These are phyloP conservation scores for Penicillium occitanis DNA, from an alignment of 2,329 filamentous ascomycete species.

Conservation along the genomic window DNA sequence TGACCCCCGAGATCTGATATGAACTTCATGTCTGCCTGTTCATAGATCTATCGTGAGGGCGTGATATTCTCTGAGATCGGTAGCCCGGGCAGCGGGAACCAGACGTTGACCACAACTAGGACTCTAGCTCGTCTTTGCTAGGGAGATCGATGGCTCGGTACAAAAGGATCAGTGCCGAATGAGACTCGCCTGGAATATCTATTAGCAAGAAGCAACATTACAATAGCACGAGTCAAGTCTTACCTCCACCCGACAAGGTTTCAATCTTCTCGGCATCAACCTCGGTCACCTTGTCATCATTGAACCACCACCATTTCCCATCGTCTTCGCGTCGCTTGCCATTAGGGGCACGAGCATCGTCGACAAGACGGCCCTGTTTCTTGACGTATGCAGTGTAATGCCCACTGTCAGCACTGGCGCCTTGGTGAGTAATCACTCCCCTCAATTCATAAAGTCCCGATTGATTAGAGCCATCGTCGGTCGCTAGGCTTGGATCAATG, in stretches of 20 bases:
- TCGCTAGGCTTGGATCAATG: constrained; percentile 70
- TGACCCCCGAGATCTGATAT: not conserved
- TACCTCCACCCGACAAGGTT: constrained; percentile 81
- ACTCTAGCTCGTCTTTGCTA: constrained; percentile 37
- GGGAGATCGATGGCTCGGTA: constrained; percentile 53
- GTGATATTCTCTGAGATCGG: not conserved
- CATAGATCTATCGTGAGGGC: not conserved
- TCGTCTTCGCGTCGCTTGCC: constrained; percentile 79
- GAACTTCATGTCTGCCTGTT: not conserved
- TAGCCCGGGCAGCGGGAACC: not conserved
- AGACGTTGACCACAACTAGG: not conserved
- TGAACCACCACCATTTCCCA: constrained; percentile 99
- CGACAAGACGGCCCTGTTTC: constrained; percentile 67
- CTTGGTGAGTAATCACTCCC: constrained; percentile 93
- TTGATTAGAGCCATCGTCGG: constrained; percentile 83
- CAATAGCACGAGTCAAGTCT: constrained; percentile 30
- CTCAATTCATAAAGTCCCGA: constrained; percentile 94
- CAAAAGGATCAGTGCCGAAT: constrained; percentile 52
- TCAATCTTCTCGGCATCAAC: constrained; percentile 90
- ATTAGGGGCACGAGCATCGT: constrained; percentile 63
- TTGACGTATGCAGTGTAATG: constrained; percentile 99
- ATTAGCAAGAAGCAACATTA: constrained; percentile 21
- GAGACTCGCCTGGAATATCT: constrained; percentile 46
- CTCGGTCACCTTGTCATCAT: constrained; percentile 95
- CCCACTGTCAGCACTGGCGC: constrained; percentile 92